Percentiles rank a stretch among this genome's conserved stretches.
Conservation (phyloP, 208 protist species). For the Trypanosoma rangeli region DNA sequence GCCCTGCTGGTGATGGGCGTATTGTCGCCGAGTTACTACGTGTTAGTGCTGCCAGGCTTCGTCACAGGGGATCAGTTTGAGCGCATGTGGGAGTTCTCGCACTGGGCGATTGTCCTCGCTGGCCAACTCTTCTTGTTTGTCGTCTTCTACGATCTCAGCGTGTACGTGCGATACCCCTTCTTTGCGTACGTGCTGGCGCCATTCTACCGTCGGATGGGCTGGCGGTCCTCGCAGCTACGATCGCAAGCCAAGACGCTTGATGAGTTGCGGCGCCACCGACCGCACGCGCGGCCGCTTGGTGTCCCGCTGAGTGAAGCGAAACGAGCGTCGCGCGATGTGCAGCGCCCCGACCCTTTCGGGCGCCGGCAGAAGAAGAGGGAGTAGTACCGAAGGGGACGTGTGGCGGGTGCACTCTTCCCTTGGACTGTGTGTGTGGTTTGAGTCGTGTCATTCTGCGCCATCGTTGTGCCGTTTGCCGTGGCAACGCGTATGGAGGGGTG, state of each 20-base stretch:
- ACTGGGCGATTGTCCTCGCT: conserved; percentile 52
- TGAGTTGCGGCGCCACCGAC: conserved; percentile 40
- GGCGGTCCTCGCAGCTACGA: conserved; percentile 30
- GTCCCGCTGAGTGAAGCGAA: conserved; percentile 44
- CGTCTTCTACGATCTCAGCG: conserved; percentile 73
- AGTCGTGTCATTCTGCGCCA: conserved; percentile 4
- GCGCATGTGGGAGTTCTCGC: conserved; percentile 67
- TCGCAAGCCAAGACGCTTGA: conserved; percentile 39
- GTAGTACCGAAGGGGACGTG: background rate
- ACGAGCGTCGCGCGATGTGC: conserved; percentile 20
- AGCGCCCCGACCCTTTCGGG: conserved; percentile 33
- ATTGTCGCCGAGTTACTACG: conserved; percentile 78
- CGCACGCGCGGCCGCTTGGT: conserved; percentile 46
- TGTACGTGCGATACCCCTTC: conserved; percentile 76
- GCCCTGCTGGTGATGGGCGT: conserved; percentile 44
- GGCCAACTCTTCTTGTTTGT: conserved; percentile 67
- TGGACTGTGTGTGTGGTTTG: background rate
- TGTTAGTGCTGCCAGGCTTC: conserved; percentile 57
- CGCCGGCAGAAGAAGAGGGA: background rate
- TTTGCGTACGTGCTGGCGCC: conserved; percentile 70
- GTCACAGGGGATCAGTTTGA: conserved; percentile 61
- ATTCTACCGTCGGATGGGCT: conserved; percentile 51
- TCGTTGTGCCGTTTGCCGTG: background rate
- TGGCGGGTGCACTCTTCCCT: background rate
- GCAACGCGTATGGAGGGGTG: background rate